Conservation (phyloP, 495 filamentous ascomycete species). For the Penicilliopsis zonata region DNA sequence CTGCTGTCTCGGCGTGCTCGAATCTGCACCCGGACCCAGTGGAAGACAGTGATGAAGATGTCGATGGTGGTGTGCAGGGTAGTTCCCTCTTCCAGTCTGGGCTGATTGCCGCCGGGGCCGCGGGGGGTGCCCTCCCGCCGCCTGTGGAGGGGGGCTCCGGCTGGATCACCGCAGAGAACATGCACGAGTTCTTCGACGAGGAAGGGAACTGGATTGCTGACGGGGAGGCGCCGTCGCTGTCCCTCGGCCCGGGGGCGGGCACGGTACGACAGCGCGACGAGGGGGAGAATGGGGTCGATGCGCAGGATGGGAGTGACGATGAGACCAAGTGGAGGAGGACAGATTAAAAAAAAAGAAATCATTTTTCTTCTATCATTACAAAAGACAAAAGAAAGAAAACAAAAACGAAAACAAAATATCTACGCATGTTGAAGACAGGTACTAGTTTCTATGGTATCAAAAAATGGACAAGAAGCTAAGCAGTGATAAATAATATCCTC, state of each 20-base stretch:
- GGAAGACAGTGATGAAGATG: slow-evolving; percentile 33
- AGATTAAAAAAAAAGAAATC: slow-evolving; percentile 26
- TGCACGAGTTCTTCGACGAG: slow-evolving; percentile 64
- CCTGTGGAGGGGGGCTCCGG: slow-evolving; percentile 75
- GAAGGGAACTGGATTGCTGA: slow-evolving; percentile 46
- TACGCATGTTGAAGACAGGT: too few relatives aligned
- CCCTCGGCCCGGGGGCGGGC: slow-evolving; percentile 46
- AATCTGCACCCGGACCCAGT: slow-evolving; percentile 79
- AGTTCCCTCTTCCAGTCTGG: slow-evolving; percentile 14
- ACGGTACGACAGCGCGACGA: slow-evolving; percentile 35
- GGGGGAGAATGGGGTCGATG: slow-evolving; percentile 20
- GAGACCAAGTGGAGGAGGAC: slow-evolving; percentile 53
- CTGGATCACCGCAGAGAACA: slow-evolving; percentile 97
- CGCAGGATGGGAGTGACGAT: slow-evolving; percentile 21
- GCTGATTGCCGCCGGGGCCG: slow-evolving; percentile 14
- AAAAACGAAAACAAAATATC: too few relatives aligned
- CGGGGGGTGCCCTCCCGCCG: slow-evolving; percentile 50
- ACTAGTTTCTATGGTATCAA: too few relatives aligned
- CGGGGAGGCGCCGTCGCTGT: slow-evolving; percentile 23
- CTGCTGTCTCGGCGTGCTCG: slow-evolving; percentile 73
- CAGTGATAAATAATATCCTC: too few relatives aligned
- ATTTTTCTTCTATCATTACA: too few relatives aligned
- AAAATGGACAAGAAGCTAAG: too few relatives aligned
- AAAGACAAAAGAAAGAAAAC: too few relatives aligned
- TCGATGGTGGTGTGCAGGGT: slow-evolving; percentile 13